phyloP scores from a whole-genome alignment of 2,329 filamentous ascomycete species.

The Colletotrichum musicola region DNA sequence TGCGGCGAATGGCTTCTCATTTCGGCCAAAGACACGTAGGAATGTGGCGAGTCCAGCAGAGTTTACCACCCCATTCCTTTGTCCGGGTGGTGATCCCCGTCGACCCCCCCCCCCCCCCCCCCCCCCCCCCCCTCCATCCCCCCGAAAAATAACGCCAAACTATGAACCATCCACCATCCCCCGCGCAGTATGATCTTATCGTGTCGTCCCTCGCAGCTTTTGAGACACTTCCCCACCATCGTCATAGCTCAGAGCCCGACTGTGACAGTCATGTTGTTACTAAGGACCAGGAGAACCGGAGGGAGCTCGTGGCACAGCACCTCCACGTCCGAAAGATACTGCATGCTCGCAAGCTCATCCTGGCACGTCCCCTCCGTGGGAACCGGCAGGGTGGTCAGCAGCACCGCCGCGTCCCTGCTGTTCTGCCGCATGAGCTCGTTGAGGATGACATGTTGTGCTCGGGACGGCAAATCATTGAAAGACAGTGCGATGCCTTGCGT shows the following conservation, averaged over 20 bases:
- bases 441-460: constrained; percentile 86
- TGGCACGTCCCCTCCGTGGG: constrained; percentile 81
- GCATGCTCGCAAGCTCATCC: constrained; percentile 77
- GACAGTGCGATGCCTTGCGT: constrained; percentile 77
- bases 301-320: constrained; percentile 82
- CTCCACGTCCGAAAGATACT: constrained; percentile 83
- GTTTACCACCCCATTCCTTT: constrained; percentile 39
- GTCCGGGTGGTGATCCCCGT: constrained; percentile 35
- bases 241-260: constrained; percentile 69
- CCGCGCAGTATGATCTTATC: constrained; percentile 35
- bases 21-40: constrained; percentile 37
- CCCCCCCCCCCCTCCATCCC: constrained; percentile 19
- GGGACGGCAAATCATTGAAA: constrained; percentile 88
- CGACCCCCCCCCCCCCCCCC: constrained; percentile 12
- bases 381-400: constrained; percentile 87
- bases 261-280: constrained; percentile 91
- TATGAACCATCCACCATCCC: constrained; percentile 21
- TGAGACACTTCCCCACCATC: constrained; percentile 31
- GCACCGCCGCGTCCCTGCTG: constrained; percentile 78
- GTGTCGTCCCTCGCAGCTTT: constrained; percentile 34
- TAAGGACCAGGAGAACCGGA: constrained; percentile 82
- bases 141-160: constrained; percentile 26
- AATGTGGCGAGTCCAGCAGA: constrained; percentile 35
- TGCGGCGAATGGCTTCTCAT: constrained; percentile 31
- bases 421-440: constrained; percentile 84